Evolutionary conservation across 1,284 basidiomycete genomes (phyloP).

Genomic region (Microbotryomycetes sp.): DNA sequence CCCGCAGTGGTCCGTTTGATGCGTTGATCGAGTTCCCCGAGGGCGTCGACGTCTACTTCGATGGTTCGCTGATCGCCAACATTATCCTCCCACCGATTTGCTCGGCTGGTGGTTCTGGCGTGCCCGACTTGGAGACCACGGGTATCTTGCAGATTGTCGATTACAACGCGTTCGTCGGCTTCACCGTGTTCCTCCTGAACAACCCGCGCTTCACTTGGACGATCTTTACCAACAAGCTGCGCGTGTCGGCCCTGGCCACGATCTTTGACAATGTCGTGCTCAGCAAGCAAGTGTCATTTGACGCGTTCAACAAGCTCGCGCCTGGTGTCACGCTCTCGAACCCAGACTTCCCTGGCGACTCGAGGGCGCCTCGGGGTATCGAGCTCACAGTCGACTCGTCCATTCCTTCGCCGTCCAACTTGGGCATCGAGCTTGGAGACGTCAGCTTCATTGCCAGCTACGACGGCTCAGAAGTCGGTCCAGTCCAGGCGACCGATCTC

Average conservation of each 20-base stretch:
- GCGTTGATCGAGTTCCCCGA: slow-evolving; percentile 38
- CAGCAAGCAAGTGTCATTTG: slow-evolving; percentile 56
- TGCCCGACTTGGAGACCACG: slow-evolving; percentile 54
- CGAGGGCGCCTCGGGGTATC: slow-evolving; percentile 52
- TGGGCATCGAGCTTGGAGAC: slow-evolving; percentile 66
- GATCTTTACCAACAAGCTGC: slow-evolving; percentile 56
- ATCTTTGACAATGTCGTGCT: slow-evolving; percentile 61
- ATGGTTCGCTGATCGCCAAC: slow-evolving; percentile 55
- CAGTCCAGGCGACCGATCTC: slow-evolving; percentile 42
- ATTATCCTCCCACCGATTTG: slow-evolving; percentile 63
- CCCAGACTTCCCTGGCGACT: slow-evolving; percentile 37
- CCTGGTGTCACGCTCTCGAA: slow-evolving; percentile 52
- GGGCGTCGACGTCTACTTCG: slow-evolving; percentile 53
- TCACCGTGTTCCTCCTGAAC: slow-evolving; percentile 60
- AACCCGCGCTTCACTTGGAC: slow-evolving; percentile 63
- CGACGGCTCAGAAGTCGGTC: slow-evolving; percentile 42
- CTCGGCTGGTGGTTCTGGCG: slow-evolving; percentile 58
- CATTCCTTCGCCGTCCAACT: slow-evolving; percentile 60
- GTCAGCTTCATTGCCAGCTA: slow-evolving; percentile 61
- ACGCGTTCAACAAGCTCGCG: slow-evolving; percentile 21
- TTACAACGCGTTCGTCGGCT: slow-evolving; percentile 51
- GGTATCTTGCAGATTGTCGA: slow-evolving; percentile 37
- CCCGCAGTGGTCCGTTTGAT: slow-evolving; percentile 55
- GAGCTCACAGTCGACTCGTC: slow-evolving; percentile 58
- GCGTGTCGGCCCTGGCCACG: slow-evolving; percentile 59